Evolutionary conservation across 1,139 yeast species (phyloP).

Genomic region (Geotrichum aggregatum): DNA sequence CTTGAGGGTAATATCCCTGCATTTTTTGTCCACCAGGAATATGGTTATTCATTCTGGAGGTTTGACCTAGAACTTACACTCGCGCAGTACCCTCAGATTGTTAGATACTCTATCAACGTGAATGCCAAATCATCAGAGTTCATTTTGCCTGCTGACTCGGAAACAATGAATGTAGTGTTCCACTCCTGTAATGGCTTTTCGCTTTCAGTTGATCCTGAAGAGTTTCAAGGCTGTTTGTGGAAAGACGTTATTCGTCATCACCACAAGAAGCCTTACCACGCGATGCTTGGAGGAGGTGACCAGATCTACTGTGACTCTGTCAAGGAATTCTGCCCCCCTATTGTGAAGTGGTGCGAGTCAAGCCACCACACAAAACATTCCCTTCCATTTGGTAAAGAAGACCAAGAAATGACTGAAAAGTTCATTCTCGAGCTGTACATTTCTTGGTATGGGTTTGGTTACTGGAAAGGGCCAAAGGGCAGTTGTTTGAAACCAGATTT

Average conservation of each 20-base stretch:
- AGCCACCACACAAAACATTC: slow-evolving; percentile 46
- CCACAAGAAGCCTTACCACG: slow-evolving; percentile 64
- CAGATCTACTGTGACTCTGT: slow-evolving; percentile 87
- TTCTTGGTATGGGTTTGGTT: slow-evolving; percentile 87
- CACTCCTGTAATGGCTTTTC: slow-evolving; percentile 95
- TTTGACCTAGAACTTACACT: slow-evolving; percentile 48
- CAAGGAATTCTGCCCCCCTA: slow-evolving; percentile 48
- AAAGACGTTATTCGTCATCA: slow-evolving; percentile 73
- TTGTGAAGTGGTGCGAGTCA: slow-evolving; percentile 58
- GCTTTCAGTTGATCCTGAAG: slow-evolving; percentile 59
- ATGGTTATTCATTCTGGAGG: slow-evolving; percentile 58
- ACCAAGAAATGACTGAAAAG: slow-evolving; percentile 52
- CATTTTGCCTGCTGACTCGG: slow-evolving; percentile 52
- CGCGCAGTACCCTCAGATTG: slow-evolving; percentile 10
- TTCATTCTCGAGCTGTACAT: slow-evolving; percentile 72
- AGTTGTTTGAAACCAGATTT: slow-evolving; percentile 60
- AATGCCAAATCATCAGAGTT: slow-evolving; percentile 47
- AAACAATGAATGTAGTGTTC: slow-evolving; percentile 74
- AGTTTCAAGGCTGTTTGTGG: slow-evolving; percentile 78
- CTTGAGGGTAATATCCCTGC: not conserved
- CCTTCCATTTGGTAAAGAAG: slow-evolving; percentile 45
- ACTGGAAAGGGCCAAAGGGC: slow-evolving; percentile 68
- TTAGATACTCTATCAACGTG: slow-evolving; percentile 41
- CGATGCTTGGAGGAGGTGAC: slow-evolving; percentile 96
- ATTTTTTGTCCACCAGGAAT: slow-evolving; percentile 42